A percentile compares a stretch with the other conserved stretches of the same genome.
These are phyloP conservation scores for Medicago ruthenica DNA, from an alignment of 306 rosid species.

Conservation along the genomic window DNA sequence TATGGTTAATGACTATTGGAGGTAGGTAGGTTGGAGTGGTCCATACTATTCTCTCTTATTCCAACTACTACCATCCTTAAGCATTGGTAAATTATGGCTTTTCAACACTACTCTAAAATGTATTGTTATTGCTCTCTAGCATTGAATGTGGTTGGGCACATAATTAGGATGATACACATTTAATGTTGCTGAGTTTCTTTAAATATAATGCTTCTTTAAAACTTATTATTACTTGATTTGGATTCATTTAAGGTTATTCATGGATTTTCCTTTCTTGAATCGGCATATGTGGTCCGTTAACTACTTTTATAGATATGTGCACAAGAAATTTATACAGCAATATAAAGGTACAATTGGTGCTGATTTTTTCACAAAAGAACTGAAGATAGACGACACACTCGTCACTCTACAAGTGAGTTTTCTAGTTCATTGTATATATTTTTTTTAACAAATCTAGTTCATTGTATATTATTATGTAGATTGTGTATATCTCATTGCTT, in stretches of 20 bases:
- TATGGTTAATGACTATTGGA: not conserved
- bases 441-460: too few relatives aligned
- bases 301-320: conserved; percentile 72
- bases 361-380: conserved; percentile 92
- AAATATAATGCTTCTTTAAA: not conserved
- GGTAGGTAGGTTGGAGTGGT: not conserved
- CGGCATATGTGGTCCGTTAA: conserved; percentile 47
- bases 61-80: too few relatives aligned
- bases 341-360: conserved; percentile 97
- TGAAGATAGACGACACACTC: conserved; percentile 83
- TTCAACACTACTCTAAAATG: not conserved
- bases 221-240: not conserved
- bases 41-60: not conserved
- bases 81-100: not conserved
- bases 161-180: not conserved
- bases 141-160: not conserved
- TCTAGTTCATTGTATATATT: conserved; percentile 42
- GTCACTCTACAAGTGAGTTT: conserved; percentile 89
- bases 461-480: conserved; percentile 17
- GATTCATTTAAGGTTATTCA: conserved; percentile 10
- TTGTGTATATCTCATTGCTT: conserved; percentile 24
- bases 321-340: conserved; percentile 88
- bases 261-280: not conserved
- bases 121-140: not conserved
- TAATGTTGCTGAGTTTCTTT: not conserved